These are phyloP conservation scores for Cyphellophora attinorum DNA, from an alignment of 2,329 filamentous ascomycete genomes.

Conservation along the genomic window DNA sequence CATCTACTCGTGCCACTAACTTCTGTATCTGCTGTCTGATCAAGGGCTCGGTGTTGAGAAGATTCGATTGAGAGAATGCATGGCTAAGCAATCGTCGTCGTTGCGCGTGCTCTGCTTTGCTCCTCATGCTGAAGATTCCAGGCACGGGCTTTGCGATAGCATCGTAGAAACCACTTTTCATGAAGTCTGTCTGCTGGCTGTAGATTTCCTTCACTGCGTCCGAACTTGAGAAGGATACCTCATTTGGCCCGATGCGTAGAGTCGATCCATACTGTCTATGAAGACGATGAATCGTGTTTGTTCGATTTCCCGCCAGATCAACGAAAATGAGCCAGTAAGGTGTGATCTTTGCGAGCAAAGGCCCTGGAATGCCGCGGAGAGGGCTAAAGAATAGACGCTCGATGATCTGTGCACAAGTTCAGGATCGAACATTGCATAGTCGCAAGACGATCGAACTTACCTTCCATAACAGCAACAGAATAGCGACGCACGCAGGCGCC, in stretches of 20 bases:
- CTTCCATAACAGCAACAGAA: too few species aligned
- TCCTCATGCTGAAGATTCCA: constrained; percentile 4
- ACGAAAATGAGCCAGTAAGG: constrained; percentile 26
- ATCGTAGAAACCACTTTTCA: constrained; percentile 2
- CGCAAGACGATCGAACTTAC: background rate
- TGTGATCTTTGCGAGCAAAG: constrained; percentile 11
- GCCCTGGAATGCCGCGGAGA: constrained; percentile 2
- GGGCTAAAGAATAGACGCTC: constrained; percentile 1
- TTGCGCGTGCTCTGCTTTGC: constrained; percentile 1
- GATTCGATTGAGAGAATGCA: constrained; percentile 6
- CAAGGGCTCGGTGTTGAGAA: constrained; percentile 2
- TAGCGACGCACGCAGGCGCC: too few species aligned
- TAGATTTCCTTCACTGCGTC: constrained; percentile 23
- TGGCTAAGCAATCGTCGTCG: constrained; percentile 1
- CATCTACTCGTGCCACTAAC: too few species aligned
- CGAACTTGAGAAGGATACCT: constrained; percentile 18
- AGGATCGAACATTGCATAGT: background rate
- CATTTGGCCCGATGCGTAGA: constrained; percentile 21
- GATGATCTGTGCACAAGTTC: background rate
- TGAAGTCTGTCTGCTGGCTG: constrained; percentile 12
- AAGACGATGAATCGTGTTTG: constrained; percentile 15
- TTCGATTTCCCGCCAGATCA: constrained; percentile 21
- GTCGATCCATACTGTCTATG: constrained; percentile 22
- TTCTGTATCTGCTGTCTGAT: background rate
- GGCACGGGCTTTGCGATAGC: constrained; percentile 2